These are phyloP conservation scores for Anthracocystis walkeri DNA, from an alignment of 1,284 basidiomycete genomes.

Conservation along the genomic window DNA sequence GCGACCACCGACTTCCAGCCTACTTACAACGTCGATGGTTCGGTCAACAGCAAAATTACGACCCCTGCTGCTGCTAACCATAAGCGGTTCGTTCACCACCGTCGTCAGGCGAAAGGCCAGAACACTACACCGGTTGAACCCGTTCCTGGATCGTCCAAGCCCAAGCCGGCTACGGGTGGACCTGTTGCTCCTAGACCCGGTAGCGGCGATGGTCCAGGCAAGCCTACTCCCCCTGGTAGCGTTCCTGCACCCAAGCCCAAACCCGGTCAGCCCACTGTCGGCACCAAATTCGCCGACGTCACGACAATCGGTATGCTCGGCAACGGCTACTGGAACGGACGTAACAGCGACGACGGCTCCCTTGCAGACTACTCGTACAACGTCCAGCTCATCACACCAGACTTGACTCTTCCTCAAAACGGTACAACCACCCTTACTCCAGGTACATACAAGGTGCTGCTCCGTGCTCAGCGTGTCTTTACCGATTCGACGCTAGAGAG, in stretches of 20 bases:
- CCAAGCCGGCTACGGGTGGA: conserved; percentile 4
- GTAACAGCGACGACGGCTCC: conserved; percentile 42
- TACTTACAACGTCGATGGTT: conserved; percentile 36
- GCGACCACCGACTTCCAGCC: conserved; percentile 39
- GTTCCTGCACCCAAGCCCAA: conserved; percentile 9
- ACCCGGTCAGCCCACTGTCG: conserved; percentile 1
- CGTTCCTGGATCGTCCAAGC: conserved; percentile 7
- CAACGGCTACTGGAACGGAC: conserved; percentile 37
- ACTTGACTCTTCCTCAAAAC: conserved; percentile 34
- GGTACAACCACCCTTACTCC: conserved; percentile 72
- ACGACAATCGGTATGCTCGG: conserved; percentile 42
- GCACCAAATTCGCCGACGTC: conserved; percentile 35
- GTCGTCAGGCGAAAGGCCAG: conserved; percentile 27
- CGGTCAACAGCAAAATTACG: conserved; percentile 15
- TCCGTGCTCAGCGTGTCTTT: conserved; percentile 76
- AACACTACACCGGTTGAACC: conserved; percentile 16
- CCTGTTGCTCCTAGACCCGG: background rate
- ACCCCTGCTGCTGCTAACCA: conserved; percentile 18
- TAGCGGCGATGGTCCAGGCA: background rate
- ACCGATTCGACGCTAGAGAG: conserved; percentile 74
- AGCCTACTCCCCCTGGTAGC: conserved; percentile 3
- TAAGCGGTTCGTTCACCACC: conserved; percentile 39
- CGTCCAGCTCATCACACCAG: conserved; percentile 25
- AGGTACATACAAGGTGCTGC: conserved; percentile 75
- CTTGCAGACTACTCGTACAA: conserved; percentile 45